Evolutionary conservation across 2,329 filamentous ascomycete genomes (phyloP).

Genomic region (Scolecobasidium constrictum): DNA sequence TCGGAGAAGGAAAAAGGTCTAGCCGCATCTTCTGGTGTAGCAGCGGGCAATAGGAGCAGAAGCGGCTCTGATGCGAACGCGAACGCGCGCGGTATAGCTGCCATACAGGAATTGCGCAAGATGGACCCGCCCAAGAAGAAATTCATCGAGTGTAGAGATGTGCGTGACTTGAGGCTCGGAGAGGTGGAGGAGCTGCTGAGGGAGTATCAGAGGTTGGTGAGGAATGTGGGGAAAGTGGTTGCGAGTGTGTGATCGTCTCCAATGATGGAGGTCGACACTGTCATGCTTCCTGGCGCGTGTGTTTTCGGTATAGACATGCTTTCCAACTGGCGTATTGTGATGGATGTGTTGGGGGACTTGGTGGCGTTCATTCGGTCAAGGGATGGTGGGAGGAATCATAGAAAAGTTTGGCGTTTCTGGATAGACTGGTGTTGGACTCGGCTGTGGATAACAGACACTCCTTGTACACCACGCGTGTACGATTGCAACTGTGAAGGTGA

Average conservation of each 20-base stretch:
- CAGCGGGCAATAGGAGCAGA: conserved; percentile 13
- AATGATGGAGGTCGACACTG: too few relatives aligned
- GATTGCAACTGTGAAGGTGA: too few relatives aligned
- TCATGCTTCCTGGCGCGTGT: too few relatives aligned
- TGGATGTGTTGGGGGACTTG: too few relatives aligned
- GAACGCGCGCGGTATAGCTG: conserved; percentile 29
- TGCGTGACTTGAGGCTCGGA: conserved; percentile 33
- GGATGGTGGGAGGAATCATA: too few relatives aligned
- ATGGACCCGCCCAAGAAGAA: conserved; percentile 34
- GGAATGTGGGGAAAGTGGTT: conserved; percentile 31
- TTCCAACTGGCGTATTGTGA: too few relatives aligned
- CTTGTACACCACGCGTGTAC: too few relatives aligned
- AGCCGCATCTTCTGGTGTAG: not conserved
- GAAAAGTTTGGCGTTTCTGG: too few relatives aligned
- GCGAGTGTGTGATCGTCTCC: not conserved
- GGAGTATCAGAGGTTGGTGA: conserved; percentile 33
- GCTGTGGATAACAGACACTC: too few relatives aligned
- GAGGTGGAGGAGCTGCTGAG: conserved; percentile 37
- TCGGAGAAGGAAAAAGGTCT: not conserved
- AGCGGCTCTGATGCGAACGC: conserved; percentile 14
- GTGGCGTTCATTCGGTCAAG: too few relatives aligned
- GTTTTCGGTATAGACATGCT: too few relatives aligned
- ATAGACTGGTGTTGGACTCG: too few relatives aligned
- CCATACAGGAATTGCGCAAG: conserved; percentile 33
- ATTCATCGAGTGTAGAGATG: conserved; percentile 35